phyloP scores from a whole-genome alignment of 2,329 filamentous ascomycete species.

The Aureobasidium sp. region DNA sequence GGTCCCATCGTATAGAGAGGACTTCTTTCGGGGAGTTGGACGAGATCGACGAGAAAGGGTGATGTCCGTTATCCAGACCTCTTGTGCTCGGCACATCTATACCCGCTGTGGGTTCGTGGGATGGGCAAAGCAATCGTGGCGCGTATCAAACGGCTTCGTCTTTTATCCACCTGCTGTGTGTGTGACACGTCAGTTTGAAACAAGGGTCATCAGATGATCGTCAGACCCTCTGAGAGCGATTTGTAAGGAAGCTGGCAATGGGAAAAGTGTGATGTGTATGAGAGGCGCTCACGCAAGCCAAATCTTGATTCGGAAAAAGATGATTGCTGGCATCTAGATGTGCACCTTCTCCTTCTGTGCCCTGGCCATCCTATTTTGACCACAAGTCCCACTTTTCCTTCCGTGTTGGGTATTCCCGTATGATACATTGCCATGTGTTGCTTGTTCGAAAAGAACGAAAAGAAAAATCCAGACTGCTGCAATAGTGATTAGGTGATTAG shows the following conservation, averaged over 20 bases:
- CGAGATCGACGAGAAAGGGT: neutral
- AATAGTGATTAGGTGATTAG: constrained; percentile 7
- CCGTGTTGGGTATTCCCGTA: neutral
- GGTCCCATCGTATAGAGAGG: neutral
- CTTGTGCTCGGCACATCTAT: neutral
- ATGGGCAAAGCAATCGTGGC: neutral
- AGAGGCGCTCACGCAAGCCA: neutral
- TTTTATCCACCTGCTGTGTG: neutral
- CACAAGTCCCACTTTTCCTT: neutral
- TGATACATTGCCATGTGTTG: constrained; percentile 6
- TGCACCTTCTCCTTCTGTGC: neutral
- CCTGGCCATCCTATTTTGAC: neutral
- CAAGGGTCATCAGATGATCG: neutral
- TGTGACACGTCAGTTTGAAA: neutral
- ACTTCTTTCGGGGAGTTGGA: neutral
- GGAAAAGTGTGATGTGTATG: neutral
- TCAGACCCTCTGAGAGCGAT: neutral
- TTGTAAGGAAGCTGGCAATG: neutral
- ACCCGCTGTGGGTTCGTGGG: neutral
- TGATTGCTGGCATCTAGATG: neutral
- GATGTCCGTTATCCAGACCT: neutral
- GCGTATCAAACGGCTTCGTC: neutral
- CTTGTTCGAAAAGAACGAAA: neutral
- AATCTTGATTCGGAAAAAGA: constrained; percentile 1
- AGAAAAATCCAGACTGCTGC: neutral